Evolutionary conservation across 495 filamentous ascomycete species (phyloP).

Genomic region (Aspergillus cavernicola): DNA sequence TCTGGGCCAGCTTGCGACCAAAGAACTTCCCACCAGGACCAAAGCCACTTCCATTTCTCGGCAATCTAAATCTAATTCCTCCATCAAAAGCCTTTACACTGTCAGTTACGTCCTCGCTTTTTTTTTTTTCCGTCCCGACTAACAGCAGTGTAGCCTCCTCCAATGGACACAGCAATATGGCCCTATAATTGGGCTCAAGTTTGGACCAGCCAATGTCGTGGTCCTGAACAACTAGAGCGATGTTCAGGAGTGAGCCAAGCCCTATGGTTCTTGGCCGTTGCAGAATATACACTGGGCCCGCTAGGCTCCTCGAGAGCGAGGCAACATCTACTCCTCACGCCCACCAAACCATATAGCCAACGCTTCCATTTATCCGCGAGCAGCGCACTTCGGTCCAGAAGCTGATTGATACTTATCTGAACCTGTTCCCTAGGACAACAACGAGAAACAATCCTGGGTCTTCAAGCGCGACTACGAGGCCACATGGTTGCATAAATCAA

Average conservation of each 20-base stretch:
- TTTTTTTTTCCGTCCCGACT: too few relatives aligned
- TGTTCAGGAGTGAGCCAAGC: background rate
- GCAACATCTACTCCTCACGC: slow-evolving; percentile 3
- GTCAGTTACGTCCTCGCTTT: too few relatives aligned
- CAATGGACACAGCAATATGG: background rate
- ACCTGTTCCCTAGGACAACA: too few relatives aligned
- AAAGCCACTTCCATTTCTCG: background rate
- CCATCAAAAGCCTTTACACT: background rate
- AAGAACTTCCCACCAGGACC: slow-evolving; percentile 1
- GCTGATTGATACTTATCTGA: too few relatives aligned
- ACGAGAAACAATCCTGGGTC: too few relatives aligned
- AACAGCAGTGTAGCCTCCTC: background rate
- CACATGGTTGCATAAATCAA: too few relatives aligned
- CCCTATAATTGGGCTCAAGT: background rate
- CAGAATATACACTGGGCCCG: too few relatives aligned
- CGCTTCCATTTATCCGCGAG: too few relatives aligned
- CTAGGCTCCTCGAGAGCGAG: slow-evolving; percentile 1
- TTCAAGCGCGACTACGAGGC: too few relatives aligned
- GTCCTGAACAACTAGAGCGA: background rate
- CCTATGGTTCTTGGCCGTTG: background rate
- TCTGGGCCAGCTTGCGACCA: slow-evolving; percentile 2
- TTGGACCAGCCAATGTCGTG: background rate
- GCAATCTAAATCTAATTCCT: slow-evolving; percentile 1
- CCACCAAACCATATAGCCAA: slow-evolving; percentile 1
- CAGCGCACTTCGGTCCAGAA: too few relatives aligned